Base-by-base conservation (phyloP, 78 protist species). In the Carpediemonas membranifera region DNA sequence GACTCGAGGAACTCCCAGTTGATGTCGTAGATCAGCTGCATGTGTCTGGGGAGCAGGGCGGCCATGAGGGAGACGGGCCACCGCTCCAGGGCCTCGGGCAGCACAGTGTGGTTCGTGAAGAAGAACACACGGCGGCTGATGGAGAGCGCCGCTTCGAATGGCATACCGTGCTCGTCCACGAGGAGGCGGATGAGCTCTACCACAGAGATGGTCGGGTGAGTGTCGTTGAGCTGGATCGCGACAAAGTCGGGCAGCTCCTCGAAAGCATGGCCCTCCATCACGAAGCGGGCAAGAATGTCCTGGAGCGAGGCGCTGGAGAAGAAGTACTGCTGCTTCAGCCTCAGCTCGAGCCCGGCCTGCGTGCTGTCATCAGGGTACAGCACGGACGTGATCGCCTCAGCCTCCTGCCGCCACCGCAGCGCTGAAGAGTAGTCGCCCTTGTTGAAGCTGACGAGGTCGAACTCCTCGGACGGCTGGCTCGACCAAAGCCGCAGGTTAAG, bases 1-100 rank as follows among this genome's bases (percentile, higher is more conserved):
- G 30, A 30, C 33, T 71, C 37, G 28, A 92, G 35, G 85, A 78
- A 81, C 25, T 65, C 51, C 55, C 70, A 71, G 79, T 90, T 90
- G 83, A 92, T 92, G 56, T 85, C 89, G 80, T 79, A 87, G 80
- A 92, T 88, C 74, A 92, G 72, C 70, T 85, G 77, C 85, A 92
- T 58, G 79, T 87, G 89, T 31, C 97, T 81, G 31, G 97, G 97
- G n/a, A 92, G 70, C 13, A 92, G 74, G 59, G 41, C 33, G 59
- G 68, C 82, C 54, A 92, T n/a, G 36, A 89, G 74, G n/a, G 55
- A 9, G 11, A 88, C 92, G 41, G 90, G 81, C 97, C 97, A 92
- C 77, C 79, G 76, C 81, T 92, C 97, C 31, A 92, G 76, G 0
- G 97, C 97, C 68, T 92, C 97, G 39, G 97, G 97, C 33, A 92